Evolutionary conservation across 2,329 filamentous ascomycete species (phyloP), one percentile per base, ranked within the genome.

Genomic region (Fusarium sp.): DNA sequence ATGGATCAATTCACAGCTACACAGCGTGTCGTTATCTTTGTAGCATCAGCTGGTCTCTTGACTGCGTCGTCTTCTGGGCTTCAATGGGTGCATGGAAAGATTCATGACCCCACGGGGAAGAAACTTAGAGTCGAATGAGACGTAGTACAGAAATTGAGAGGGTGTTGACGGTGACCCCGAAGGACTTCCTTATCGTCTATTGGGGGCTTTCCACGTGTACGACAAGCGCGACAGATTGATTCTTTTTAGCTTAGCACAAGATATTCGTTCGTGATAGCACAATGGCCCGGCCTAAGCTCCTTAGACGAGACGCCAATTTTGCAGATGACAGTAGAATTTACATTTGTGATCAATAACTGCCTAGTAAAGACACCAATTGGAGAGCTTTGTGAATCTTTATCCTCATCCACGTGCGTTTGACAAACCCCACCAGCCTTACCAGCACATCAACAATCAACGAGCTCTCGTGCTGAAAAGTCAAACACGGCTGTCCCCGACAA

Each of bases 11-110:
- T 63, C 10, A 30, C 16, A 3, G 47, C 42, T 8, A 15, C 16
- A 25, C 58, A 63, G 16, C 47, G 60, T 4, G 25, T 63, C n/a
- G 32, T 59, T 6, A 60, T 63, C 1, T 63, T 63, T 3, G n/a
- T 63, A 8, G 58, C 47, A 4, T 63, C 60, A 11, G 44, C 60
- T 15, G 60, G 58, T 10, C 7, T 63, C 2, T 27, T 63, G 9
- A 63, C 60, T 1, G 9, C 54, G 6, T 43, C 58, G 4, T 63
- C 47, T 0, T 55, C 60, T 5, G 38, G 15, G 6, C 58, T 63
- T 3, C 60, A 63, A 20, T 63, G 43, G 58, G 6, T 47, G 7
- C 60, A 56, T 20, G 6, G 8, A 32, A 63, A 47, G 16, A 8
- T 38, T 7, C 58, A 63, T 5, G 3, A 2, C 5, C 9, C 29